These are phyloP conservation scores for Pochonia chlamydosporia DNA, from an alignment of 2,329 filamentous ascomycete species.

Conservation along the genomic window DNA sequence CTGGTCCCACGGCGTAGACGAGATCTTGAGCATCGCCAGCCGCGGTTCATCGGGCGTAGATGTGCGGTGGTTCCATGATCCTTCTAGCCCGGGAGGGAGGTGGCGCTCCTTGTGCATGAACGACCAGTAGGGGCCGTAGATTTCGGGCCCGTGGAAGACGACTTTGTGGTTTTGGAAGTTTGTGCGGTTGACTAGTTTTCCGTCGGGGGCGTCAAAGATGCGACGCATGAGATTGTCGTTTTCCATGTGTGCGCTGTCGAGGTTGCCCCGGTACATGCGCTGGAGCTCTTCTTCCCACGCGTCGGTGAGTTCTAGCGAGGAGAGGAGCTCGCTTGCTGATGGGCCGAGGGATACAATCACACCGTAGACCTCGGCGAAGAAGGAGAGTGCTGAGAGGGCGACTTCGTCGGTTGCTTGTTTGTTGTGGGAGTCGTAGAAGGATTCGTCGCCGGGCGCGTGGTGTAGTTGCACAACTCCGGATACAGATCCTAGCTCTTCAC, in stretches of 20 bases:
- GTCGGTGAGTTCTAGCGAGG: slow-evolving; percentile 9
- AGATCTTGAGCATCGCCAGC: slow-evolving; percentile 8
- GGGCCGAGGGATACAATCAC: slow-evolving; percentile 9
- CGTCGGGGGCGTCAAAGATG: slow-evolving; percentile 6
- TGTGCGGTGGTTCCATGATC: slow-evolving; percentile 5
- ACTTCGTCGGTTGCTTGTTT: neutral
- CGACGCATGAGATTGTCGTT: slow-evolving; percentile 9
- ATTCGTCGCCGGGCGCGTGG: neutral
- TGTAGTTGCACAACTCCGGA: slow-evolving; percentile 9
- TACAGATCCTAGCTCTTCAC: slow-evolving; percentile 6
- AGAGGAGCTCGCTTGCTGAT: slow-evolving; percentile 5
- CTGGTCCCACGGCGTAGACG: neutral
- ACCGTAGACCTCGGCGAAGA: slow-evolving; percentile 6
- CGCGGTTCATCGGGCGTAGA: slow-evolving; percentile 7
- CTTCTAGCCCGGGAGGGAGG: slow-evolving; percentile 3
- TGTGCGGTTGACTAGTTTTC: neutral
- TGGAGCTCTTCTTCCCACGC: slow-evolving; percentile 11
- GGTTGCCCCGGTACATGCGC: slow-evolving; percentile 8
- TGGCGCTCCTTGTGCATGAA: slow-evolving; percentile 5
- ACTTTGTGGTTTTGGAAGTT: slow-evolving; percentile 6
- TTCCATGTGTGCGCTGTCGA: slow-evolving; percentile 8
- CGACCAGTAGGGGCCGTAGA: slow-evolving; percentile 7
- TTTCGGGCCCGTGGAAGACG: slow-evolving; percentile 4
- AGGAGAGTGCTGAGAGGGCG: slow-evolving; percentile 7
- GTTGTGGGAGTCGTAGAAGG: slow-evolving; percentile 1